Evolutionary conservation across 75 land plant species (phyloP).

Genomic region (Sequoiadendron giganteum): DNA sequence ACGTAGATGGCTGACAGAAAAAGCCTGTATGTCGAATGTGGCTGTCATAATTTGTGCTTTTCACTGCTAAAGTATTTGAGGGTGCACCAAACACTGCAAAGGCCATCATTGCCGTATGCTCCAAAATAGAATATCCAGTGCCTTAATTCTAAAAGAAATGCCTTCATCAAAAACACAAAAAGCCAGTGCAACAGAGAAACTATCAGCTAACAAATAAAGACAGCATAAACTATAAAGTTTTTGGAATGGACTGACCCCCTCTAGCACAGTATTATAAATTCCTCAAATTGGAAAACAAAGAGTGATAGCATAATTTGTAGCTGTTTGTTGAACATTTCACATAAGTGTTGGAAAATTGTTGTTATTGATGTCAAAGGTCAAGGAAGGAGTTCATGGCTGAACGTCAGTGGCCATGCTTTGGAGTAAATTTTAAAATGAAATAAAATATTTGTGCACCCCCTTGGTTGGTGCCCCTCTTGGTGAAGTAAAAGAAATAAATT

Average conservation of each 20-base stretch:
- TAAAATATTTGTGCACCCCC: too few relatives aligned
- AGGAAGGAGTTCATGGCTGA: too few relatives aligned
- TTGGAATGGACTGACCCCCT: neutral
- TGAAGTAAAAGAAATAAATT: too few relatives aligned
- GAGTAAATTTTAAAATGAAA: too few relatives aligned
- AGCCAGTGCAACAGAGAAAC: neutral
- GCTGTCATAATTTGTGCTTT: neutral
- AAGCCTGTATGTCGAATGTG: neutral
- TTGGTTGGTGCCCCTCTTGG: too few relatives aligned
- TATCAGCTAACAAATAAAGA: neutral
- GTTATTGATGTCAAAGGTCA: too few relatives aligned
- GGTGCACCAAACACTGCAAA: constrained; percentile 11
- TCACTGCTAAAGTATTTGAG: neutral
- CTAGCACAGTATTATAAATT: neutral
- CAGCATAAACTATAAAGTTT: neutral
- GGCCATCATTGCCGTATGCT: neutral
- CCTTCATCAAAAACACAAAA: neutral
- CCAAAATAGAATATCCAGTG: neutral
- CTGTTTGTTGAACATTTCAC: neutral
- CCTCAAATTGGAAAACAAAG: neutral
- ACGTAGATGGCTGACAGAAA: constrained; percentile 1
- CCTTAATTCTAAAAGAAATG: constrained; percentile 1
- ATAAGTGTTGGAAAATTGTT: neutral
- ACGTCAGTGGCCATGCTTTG: too few relatives aligned
- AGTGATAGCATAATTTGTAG: neutral